Conservation (phyloP, 192 early-diverging fungal species). For the Entrophospora sp. region DNA sequence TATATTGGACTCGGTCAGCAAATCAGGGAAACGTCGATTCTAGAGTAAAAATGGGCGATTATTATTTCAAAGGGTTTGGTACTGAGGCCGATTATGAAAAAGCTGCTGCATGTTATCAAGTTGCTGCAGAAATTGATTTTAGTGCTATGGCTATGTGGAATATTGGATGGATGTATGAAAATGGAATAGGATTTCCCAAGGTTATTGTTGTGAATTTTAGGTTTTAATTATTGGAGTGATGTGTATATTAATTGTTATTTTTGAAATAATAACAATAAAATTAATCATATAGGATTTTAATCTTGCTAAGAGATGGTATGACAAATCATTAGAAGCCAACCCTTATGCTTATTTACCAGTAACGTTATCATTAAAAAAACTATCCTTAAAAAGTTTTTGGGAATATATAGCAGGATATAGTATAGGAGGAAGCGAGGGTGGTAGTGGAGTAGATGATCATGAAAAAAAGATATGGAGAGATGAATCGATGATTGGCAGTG, state of each 20-base stretch:
- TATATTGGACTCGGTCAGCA: constrained; percentile 90
- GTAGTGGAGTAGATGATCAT: neutral
- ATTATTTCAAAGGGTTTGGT: constrained; percentile 82
- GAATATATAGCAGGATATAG: constrained; percentile 53
- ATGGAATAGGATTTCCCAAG: constrained; percentile 79
- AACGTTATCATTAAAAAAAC: constrained; percentile 61
- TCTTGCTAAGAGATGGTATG: constrained; percentile 90
- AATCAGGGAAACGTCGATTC: constrained; percentile 88
- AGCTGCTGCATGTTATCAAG: constrained; percentile 75
- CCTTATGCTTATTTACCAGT: constrained; percentile 72
- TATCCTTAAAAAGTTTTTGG: constrained; percentile 58
- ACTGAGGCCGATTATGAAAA: constrained; percentile 51
- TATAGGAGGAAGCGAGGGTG: constrained; percentile 19
- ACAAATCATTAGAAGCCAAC: constrained; percentile 68
- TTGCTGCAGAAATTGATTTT: constrained; percentile 67
- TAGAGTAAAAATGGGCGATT: constrained; percentile 87
- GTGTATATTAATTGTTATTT: no score
- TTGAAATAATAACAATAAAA: neutral
- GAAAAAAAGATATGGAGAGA: neutral
- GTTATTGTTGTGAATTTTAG: constrained; percentile 22
- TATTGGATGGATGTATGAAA: constrained; percentile 93
- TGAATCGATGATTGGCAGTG: neutral
- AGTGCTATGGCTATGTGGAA: constrained; percentile 92
- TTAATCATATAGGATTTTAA: constrained; percentile 61
- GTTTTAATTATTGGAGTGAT: neutral